These are phyloP conservation scores for Hypoxylon intermedium DNA, from an alignment of 495 filamentous ascomycete species.

Conservation along the genomic window DNA sequence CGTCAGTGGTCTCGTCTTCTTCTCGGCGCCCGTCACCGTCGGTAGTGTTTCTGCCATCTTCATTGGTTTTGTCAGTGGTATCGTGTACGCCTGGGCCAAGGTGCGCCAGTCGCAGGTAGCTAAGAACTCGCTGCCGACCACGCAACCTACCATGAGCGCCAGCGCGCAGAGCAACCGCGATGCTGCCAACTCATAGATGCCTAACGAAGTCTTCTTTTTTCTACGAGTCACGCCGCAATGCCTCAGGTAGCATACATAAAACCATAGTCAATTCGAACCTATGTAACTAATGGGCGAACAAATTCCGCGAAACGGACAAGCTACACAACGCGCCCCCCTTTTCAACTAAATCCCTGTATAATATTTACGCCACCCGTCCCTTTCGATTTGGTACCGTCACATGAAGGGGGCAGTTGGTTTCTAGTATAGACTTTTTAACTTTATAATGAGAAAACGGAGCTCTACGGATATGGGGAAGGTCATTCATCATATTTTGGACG, in stretches of 20 bases:
- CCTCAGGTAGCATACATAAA: constrained; percentile 10
- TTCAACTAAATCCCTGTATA: constrained; percentile 35
- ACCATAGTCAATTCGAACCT: too few species aligned
- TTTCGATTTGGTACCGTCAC: constrained; percentile 25
- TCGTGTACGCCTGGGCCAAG: constrained; percentile 93
- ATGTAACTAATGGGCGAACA: constrained; percentile 14
- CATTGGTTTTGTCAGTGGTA: constrained; percentile 87
- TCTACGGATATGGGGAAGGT: constrained; percentile 40
- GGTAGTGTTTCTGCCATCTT: constrained; percentile 87
- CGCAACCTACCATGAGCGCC: constrained; percentile 78
- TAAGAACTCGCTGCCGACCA: constrained; percentile 71
- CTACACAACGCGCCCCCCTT: constrained; percentile 5
- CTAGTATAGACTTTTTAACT: constrained; percentile 46
- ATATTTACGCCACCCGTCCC: constrained; percentile 30
- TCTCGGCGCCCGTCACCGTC: constrained; percentile 92
- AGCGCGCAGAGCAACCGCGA: constrained; percentile 93
- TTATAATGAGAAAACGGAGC: constrained; percentile 43
- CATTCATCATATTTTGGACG: constrained; percentile 41
- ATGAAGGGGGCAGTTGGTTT: constrained; percentile 28
- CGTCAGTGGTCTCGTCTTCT: constrained; percentile 89
- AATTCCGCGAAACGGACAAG: constrained; percentile 19
- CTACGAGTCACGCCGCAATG: constrained; percentile 10
- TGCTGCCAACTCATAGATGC: constrained; percentile 58
- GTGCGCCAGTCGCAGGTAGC: constrained; percentile 74
- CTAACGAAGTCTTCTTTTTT: neutral